A percentile compares a stretch with the other conserved stretches of the same genome.
These are phyloP conservation scores for Apiospora sp. DNA, from an alignment of 2,329 filamentous ascomycete genomes.

Conservation along the genomic window DNA sequence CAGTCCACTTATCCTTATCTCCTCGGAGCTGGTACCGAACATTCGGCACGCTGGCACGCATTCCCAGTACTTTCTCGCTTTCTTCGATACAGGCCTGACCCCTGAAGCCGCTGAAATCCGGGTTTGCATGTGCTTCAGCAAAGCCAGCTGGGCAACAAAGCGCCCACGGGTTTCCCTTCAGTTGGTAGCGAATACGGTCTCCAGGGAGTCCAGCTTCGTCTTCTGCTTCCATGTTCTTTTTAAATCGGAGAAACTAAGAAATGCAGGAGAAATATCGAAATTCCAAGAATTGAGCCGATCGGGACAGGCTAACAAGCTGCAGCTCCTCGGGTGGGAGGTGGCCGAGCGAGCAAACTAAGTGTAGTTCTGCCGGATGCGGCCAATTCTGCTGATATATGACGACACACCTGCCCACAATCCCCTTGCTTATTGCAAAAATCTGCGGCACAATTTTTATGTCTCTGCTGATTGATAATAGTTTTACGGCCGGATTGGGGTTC, in stretches of 20 bases:
- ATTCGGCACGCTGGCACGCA: background rate
- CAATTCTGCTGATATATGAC: conserved; percentile 5
- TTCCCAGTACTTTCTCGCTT: background rate
- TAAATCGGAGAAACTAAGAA: background rate
- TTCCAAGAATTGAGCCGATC: background rate
- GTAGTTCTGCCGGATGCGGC: background rate
- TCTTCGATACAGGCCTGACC: background rate
- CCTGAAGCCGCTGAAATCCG: background rate
- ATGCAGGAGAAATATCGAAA: background rate
- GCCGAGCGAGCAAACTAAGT: background rate
- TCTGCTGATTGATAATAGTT: background rate
- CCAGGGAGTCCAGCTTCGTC: background rate
- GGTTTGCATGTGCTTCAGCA: conserved; percentile 2
- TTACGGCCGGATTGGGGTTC: background rate
- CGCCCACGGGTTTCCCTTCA: background rate
- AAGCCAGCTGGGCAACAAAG: conserved; percentile 6
- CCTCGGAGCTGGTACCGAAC: background rate
- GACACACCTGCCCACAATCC: conserved; percentile 3
- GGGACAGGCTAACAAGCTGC: background rate
- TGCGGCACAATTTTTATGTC: background rate
- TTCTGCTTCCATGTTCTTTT: background rate
- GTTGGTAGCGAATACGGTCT: conserved; percentile 3
- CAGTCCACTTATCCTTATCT: conserved; percentile 12
- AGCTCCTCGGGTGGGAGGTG: background rate
- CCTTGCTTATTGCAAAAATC: conserved; percentile 19